A percentile compares a stretch with the other conserved stretches of the same genome.
Evolutionary conservation across 2,329 filamentous ascomycete genomes (phyloP).

Genomic region (Scytalidium lignicola): DNA sequence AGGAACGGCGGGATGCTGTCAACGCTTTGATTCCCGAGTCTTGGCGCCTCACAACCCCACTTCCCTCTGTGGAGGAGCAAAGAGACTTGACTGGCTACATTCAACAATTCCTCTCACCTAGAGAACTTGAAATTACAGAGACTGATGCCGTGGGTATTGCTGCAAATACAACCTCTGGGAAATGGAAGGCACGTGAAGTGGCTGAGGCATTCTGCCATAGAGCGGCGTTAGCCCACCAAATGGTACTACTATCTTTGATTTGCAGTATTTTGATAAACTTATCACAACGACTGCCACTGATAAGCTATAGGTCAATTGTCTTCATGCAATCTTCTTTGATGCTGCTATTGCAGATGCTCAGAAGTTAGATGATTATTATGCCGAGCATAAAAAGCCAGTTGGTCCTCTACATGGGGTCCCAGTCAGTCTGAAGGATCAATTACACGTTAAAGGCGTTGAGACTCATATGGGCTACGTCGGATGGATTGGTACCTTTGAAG

Average conservation of each 20-base stretch:
- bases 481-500: slow-evolving; percentile 59
- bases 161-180: slow-evolving; percentile 45
- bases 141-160: slow-evolving; percentile 53
- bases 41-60: slow-evolving; percentile 44
- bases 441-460: slow-evolving; percentile 27
- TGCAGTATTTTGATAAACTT: slow-evolving; percentile 30
- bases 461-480: slow-evolving; percentile 56
- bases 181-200: slow-evolving; percentile 52
- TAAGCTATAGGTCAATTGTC: slow-evolving; percentile 49
- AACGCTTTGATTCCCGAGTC: slow-evolving; percentile 48
- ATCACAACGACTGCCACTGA: slow-evolving; percentile 27
- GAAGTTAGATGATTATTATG: slow-evolving; percentile 45
- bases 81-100: slow-evolving; percentile 55
- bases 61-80: slow-evolving; percentile 45
- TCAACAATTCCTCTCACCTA: slow-evolving; percentile 45
- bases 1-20: slow-evolving; percentile 49
- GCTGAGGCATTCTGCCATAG: slow-evolving; percentile 48
- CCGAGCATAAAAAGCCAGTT: slow-evolving; percentile 28
- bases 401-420: slow-evolving; percentile 37
- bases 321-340: slow-evolving; percentile 52
- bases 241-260: slow-evolving; percentile 54
- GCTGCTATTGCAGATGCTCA: slow-evolving; percentile 45
- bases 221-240: slow-evolving; percentile 48
- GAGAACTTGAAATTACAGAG: slow-evolving; percentile 57
- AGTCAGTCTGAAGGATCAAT: slow-evolving; percentile 35